Base-by-base conservation (phyloP, 106 monocot species). In the Platanthera zijinensis region DNA sequence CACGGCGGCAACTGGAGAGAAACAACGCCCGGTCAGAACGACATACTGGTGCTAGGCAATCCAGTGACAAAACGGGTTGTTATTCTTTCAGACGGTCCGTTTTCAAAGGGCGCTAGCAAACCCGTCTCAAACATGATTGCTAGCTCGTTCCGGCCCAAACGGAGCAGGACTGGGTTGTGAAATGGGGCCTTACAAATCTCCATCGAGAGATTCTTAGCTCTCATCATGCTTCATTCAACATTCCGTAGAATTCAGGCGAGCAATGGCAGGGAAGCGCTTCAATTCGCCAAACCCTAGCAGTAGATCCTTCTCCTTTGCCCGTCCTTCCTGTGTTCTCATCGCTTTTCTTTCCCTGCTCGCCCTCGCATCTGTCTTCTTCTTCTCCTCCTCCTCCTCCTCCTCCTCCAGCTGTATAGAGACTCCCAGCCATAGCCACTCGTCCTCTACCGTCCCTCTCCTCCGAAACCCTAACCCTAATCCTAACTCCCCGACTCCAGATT, bases 221-320 rank as follows among this genome's bases (percentile, higher is more conserved):
- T 39, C 39, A 39, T 1, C 1, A 39, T 39, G 1, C 3, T 39
- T 39, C 39, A 39, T 39, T 39, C 39, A 3, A 39, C 39, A 39
- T 39, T 39, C 39, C 39, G 3, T n/a, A 18, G 5, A 8, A 66
- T 52, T n/a, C 46, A 6, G 15, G 39, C 51, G 10, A 18, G 72
- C 45, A 64, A 88, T 88, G 87, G 84, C 82, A 47, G 87, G 87
- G 61, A 84, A 75, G 83, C 78, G 75, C 64, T 56, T 80, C 80
- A 46, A 72, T 25, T 69, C 56, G 45, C 68, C 70, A 22, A 53
- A 15, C 50, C 32, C 76, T 15, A 21, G 18, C 59, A 39, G 51
- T 68, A 39, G 51, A 48, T 63, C 77, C 51, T 49, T 18, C 57
- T 59, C 56, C 76, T 76, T 75, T 71, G 8, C 69, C 51, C 9